Percentiles rank a stretch among this genome's conserved stretches.
Evolutionary conservation across 352 stramenopile species (phyloP).

Genomic region (Aphanomyces euteiches): DNA sequence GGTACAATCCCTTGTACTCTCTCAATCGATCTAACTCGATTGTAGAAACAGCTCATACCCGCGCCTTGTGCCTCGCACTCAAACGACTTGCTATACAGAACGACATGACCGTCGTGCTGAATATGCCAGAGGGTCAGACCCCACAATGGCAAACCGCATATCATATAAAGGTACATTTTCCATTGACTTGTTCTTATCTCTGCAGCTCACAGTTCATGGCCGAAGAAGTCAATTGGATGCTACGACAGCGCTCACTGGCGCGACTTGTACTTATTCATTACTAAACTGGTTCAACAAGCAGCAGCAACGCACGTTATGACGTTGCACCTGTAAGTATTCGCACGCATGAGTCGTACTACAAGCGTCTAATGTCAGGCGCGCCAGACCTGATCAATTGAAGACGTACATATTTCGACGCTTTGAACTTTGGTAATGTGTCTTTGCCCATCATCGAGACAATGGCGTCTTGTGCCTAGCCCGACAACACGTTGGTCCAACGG

Average conservation of each 20-base stretch:
- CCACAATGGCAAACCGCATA: not conserved
- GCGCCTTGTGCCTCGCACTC: constrained; percentile 4
- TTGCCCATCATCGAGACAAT: constrained; percentile 77
- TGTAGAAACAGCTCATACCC: not conserved
- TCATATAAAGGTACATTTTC: not conserved
- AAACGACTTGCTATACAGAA: not conserved
- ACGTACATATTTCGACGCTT: constrained; percentile 64
- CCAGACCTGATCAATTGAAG: not conserved
- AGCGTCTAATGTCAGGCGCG: not conserved
- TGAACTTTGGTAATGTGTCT: constrained; percentile 70
- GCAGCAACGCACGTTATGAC: constrained; percentile 6
- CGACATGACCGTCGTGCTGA: not conserved
- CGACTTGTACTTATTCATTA: constrained; percentile 11
- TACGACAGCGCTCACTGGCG: not conserved
- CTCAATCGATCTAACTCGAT: too few relatives aligned
- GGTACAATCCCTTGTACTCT: not conserved
- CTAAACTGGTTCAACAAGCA: not conserved
- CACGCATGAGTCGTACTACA: constrained; percentile 18
- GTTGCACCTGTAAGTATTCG: constrained; percentile 1
- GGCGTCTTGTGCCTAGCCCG: constrained; percentile 42
- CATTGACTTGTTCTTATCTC: not conserved
- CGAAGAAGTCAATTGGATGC: not conserved
- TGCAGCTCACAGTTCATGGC: constrained; percentile 4
- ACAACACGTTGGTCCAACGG: too few relatives aligned
- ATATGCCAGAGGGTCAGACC: not conserved